phyloP scores from a whole-genome alignment of 2,329 filamentous ascomycete species.

The Fusarium dlaminii region DNA sequence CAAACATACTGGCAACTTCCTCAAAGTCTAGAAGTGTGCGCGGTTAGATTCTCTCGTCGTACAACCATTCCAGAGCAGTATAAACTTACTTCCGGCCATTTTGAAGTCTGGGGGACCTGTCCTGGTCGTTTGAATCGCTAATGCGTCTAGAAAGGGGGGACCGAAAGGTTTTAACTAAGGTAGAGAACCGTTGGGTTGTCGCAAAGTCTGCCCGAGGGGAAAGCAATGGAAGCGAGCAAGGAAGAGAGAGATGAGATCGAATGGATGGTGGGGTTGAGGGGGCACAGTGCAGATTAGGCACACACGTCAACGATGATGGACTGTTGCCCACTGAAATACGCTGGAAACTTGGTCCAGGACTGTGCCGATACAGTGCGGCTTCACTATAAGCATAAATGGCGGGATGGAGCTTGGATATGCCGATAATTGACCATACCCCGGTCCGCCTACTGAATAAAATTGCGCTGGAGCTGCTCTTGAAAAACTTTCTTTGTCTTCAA shows the following conservation, averaged over 20 bases:
- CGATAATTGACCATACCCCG: conserved; percentile 31
- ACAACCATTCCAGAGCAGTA: neutral
- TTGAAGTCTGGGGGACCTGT: conserved; percentile 34
- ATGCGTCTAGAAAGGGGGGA: neutral
- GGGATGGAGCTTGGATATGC: conserved; percentile 38
- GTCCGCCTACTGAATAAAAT: conserved; percentile 27
- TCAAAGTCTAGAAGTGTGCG: conserved; percentile 53
- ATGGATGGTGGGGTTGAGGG: conserved; percentile 50
- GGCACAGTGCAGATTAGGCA: conserved; percentile 50
- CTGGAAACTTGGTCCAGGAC: neutral
- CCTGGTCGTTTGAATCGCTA: conserved; percentile 18
- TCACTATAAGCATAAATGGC: conserved; percentile 43
- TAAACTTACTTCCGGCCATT: conserved; percentile 39
- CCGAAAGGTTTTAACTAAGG: neutral
- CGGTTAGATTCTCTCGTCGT: conserved; percentile 38
- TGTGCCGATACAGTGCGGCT: conserved; percentile 36
- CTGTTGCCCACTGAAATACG: conserved; percentile 24
- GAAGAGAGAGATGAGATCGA: conserved; percentile 39
- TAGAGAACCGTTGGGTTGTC: conserved; percentile 42
- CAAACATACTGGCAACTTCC: conserved; percentile 57
- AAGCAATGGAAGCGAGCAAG: conserved; percentile 18
- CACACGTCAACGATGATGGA: conserved; percentile 10
- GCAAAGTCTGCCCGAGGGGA: conserved; percentile 48
- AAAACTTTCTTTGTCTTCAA: conserved; percentile 17
- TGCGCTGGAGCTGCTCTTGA: neutral